These are phyloP conservation scores for Sclerotinia spermophila DNA, from an alignment of 2,329 filamentous ascomycete species.

Conservation along the genomic window DNA sequence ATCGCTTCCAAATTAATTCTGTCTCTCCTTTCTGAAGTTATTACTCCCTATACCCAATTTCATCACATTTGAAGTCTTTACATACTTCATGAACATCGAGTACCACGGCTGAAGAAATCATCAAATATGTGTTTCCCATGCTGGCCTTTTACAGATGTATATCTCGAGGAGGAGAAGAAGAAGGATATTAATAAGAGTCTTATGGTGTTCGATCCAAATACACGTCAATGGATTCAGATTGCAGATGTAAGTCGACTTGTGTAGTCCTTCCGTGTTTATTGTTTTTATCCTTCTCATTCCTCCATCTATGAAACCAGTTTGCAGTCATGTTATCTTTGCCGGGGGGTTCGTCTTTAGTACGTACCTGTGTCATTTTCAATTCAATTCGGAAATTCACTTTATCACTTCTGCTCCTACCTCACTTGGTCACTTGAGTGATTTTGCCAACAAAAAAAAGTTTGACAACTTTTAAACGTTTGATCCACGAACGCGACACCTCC, in stretches of 20 bases:
- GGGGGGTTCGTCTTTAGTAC: neutral
- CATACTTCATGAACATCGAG: neutral
- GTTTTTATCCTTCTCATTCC: neutral
- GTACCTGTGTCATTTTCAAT: neutral
- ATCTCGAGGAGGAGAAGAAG: constrained; percentile 29
- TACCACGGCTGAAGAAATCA: neutral
- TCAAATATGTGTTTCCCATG: constrained; percentile 29
- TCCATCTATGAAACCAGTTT: neutral
- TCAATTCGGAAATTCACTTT: neutral
- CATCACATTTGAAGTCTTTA: neutral
- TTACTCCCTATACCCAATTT: neutral
- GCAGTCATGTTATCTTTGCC: neutral
- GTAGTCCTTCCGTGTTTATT: neutral
- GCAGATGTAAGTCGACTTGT: constrained; percentile 20
- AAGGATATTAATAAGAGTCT: constrained; percentile 20
- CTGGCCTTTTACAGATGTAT: constrained; percentile 28
- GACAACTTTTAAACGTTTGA: neutral
- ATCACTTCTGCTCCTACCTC: neutral
- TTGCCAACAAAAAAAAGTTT: too few relatives aligned
- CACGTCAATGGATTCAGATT: constrained; percentile 22
- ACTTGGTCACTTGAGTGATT: neutral
- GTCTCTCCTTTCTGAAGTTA: neutral
- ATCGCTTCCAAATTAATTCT: neutral
- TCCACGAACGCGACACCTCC: neutral
- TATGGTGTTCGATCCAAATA: constrained; percentile 25